Evolutionary conservation across 768 basidiomycete genomes (phyloP).

Genomic region (Trametes coccinea): DNA sequence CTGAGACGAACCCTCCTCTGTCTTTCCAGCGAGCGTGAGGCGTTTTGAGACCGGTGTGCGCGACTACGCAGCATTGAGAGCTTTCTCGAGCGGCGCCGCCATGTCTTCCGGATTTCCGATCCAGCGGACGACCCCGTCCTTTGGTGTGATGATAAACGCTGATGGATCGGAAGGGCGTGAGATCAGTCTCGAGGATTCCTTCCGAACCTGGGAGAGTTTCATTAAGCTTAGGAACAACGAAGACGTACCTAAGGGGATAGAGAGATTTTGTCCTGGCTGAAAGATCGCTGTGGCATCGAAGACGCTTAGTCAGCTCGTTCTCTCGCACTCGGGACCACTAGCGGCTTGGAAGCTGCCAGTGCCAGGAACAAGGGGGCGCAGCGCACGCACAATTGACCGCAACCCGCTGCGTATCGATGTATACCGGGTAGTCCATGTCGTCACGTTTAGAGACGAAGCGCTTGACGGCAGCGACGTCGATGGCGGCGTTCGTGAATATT

Average conservation of each 20-base stretch:
- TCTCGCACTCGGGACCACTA: neutral
- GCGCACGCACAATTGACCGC: constrained; percentile 29
- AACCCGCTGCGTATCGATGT: constrained; percentile 29
- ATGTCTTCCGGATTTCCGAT: constrained; percentile 34
- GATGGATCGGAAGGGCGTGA: neutral
- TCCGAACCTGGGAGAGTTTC: constrained; percentile 10
- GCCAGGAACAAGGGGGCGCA: constrained; percentile 3
- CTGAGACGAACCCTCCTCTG: neutral
- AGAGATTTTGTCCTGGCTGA: constrained; percentile 32
- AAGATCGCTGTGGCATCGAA: constrained; percentile 28
- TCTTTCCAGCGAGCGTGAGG: neutral
- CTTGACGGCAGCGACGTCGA: constrained; percentile 28
- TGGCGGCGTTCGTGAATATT: constrained; percentile 31
- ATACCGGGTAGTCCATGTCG: constrained; percentile 34
- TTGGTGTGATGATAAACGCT: constrained; percentile 33
- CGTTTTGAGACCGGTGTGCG: neutral
- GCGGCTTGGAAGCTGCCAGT: constrained; percentile 10
- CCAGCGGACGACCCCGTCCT: constrained; percentile 31
- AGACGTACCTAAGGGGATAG: constrained; percentile 31
- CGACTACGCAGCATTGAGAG: constrained; percentile 19
- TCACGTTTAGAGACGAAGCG: constrained; percentile 26
- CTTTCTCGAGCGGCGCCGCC: constrained; percentile 26
- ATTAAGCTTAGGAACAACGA: constrained; percentile 13
- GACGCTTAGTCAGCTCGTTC: constrained; percentile 12
- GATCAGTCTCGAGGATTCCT: constrained; percentile 2